phyloP scores from a whole-genome alignment of 2,329 filamentous ascomycete genomes.

The Pyrenophora teres region DNA sequence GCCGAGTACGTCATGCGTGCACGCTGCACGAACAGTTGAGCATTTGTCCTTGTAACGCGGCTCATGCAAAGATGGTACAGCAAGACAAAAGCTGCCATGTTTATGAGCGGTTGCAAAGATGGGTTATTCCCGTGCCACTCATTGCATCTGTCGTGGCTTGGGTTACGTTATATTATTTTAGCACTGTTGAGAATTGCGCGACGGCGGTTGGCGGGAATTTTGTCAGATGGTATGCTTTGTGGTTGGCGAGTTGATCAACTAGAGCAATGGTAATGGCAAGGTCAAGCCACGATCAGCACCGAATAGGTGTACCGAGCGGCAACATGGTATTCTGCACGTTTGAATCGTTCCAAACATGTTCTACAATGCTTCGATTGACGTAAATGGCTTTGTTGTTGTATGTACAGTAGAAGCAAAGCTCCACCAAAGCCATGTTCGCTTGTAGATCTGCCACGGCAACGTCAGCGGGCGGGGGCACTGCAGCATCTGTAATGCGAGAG shows the following conservation, averaged over 20 bases:
- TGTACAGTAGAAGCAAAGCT: neutral
- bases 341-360: conserved; percentile 10
- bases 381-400: conserved; percentile 19
- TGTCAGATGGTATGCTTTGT: too few species aligned
- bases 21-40: conserved; percentile 8
- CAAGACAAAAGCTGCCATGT: neutral
- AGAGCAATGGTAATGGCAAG: neutral
- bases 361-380: conserved; percentile 29
- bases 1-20: conserved; percentile 20
- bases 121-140: neutral
- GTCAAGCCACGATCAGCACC: conserved; percentile 9
- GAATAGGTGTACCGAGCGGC: neutral
- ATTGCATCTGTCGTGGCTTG: neutral
- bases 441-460: conserved; percentile 27
- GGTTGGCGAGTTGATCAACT: too few species aligned
- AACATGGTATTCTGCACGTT: conserved; percentile 2
- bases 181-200: too few species aligned
- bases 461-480: conserved; percentile 15
- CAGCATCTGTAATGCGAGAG: conserved; percentile 1
- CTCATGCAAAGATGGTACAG: conserved; percentile 1
- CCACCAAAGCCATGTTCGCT: conserved; percentile 4
- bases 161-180: neutral
- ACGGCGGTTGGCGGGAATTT: too few species aligned
- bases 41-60: conserved; percentile 1
- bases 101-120: neutral